phyloP scores from a whole-genome alignment of 768 basidiomycete species.

The Agrocybe chaxingu region DNA sequence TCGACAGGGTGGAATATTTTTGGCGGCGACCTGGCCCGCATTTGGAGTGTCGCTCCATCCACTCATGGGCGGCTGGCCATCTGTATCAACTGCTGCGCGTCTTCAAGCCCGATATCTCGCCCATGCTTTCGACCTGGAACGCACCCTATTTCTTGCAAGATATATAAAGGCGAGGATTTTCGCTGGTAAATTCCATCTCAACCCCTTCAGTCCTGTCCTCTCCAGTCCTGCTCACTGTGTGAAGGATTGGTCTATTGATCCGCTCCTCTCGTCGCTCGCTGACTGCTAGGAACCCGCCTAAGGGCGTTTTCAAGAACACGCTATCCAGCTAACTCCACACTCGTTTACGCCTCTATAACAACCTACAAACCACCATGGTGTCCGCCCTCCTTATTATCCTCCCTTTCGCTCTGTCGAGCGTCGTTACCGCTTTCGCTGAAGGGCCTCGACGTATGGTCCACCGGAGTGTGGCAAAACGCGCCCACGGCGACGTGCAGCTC shows the following conservation, averaged over 20 bases:
- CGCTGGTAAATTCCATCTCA: too few relatives aligned
- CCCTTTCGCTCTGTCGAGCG: conserved; percentile 5
- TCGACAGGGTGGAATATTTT: neutral
- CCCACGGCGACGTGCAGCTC: conserved; percentile 35
- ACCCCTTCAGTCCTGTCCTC: too few relatives aligned
- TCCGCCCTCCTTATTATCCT: conserved; percentile 16
- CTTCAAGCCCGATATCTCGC: too few relatives aligned
- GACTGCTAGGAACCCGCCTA: too few relatives aligned
- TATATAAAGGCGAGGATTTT: too few relatives aligned
- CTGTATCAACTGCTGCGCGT: neutral
- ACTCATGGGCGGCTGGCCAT: neutral
- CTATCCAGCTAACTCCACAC: neutral
- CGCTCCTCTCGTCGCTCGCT: too few relatives aligned
- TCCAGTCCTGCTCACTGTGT: too few relatives aligned
- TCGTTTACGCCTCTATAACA: conserved; percentile 4
- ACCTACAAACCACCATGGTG: conserved; percentile 20
- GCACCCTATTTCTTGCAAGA: too few relatives aligned
- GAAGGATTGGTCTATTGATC: too few relatives aligned
- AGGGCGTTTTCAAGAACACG: conserved; percentile 3
- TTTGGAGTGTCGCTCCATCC: neutral
- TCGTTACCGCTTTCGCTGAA: conserved; percentile 5
- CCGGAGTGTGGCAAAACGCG: conserved; percentile 31
- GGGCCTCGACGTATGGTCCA: conserved; percentile 11
- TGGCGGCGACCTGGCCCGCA: neutral
- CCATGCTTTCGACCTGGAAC: too few relatives aligned